Evolutionary conservation across 1,284 basidiomycete species (phyloP).

Genomic region (Coniophora puteana): DNA sequence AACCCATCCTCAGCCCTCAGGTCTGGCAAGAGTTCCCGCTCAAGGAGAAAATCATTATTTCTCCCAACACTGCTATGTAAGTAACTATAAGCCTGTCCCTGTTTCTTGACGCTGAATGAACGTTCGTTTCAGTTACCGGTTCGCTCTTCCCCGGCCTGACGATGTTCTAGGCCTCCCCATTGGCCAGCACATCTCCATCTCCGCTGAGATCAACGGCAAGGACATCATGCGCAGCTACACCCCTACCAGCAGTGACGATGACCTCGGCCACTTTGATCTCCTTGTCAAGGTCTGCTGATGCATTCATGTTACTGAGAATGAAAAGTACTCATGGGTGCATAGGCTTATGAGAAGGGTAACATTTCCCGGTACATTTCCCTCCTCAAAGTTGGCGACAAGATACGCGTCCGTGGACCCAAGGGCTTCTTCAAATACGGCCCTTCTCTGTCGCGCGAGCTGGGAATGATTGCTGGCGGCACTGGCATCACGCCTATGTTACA

Average conservation of each 20-base stretch:
- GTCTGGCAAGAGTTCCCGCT: constrained; percentile 85
- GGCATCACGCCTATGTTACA: constrained; percentile 99
- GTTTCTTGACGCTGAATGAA: constrained; percentile 8
- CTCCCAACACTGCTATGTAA: constrained; percentile 94
- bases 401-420: constrained; percentile 93
- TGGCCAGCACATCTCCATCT: constrained; percentile 94
- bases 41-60: constrained; percentile 78
- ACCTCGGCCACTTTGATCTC: constrained; percentile 92
- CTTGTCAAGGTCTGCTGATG: constrained; percentile 79
- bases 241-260: constrained; percentile 89
- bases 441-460: constrained; percentile 70
- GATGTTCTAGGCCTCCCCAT: constrained; percentile 91
- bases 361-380: constrained; percentile 83
- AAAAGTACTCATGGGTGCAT: neutral
- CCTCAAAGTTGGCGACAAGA: constrained; percentile 81
- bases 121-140: constrained; percentile 74
- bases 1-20: constrained; percentile 70
- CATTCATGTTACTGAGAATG: constrained; percentile 6
- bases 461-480: constrained; percentile 96
- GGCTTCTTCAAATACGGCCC: constrained; percentile 85
- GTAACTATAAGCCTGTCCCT: constrained; percentile 26
- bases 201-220: constrained; percentile 90
- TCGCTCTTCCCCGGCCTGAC: constrained; percentile 69
- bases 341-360: constrained; percentile 97
- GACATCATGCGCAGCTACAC: constrained; percentile 91